Evolutionary conservation across 2,329 filamentous ascomycete genomes (phyloP), one percentile per base, ranked within the genome.

Genomic region (Xylariaceae sp.): DNA sequence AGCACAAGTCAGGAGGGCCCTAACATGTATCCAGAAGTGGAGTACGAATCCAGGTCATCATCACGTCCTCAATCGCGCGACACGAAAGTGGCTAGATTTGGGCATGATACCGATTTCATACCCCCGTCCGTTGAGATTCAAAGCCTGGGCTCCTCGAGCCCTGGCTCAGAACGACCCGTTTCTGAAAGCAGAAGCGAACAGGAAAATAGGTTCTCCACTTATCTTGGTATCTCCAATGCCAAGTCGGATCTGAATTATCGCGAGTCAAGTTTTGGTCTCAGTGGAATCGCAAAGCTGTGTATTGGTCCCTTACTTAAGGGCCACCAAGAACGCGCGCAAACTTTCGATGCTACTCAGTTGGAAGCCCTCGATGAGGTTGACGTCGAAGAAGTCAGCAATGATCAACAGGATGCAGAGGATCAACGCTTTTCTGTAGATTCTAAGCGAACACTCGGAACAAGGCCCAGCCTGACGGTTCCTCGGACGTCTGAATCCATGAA

Each of bases 81-180:
- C 62, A 79, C 79, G 8, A 80, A 77, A 15, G 77, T 82, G 55
- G 79, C 78, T 4, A 78, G 82, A 48, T 68, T 83, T 37, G 77
- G 78, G 7, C 77, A 76, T 51, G 76, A 78, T 55, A 73, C 73
- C 51, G 75, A 77, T 53, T 76, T 77, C 30, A 56, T 65, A 2
- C 58, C 68, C 6, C 53, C 64, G 5, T 23, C 53, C 42, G 51
- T 50, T 57, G 64, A 64, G 13, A n/a, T 17, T 13, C 55, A 64
- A 11, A 57, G 61, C 7, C 23, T 17, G 18, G 17, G 57, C 17
- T 55, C 57, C 30, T 55, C 44, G 44, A 23, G 47, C 15, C 15
- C 42, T 42, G 9, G 23, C 37, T 51, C 51, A 51, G 60, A 48
- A 55, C 53, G 49, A n/a, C 59, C 55, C 44, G 55, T 59, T 51